Evolutionary conservation across 2,329 filamentous ascomycete species (phyloP).

Genomic region (Fusarium chaquense): DNA sequence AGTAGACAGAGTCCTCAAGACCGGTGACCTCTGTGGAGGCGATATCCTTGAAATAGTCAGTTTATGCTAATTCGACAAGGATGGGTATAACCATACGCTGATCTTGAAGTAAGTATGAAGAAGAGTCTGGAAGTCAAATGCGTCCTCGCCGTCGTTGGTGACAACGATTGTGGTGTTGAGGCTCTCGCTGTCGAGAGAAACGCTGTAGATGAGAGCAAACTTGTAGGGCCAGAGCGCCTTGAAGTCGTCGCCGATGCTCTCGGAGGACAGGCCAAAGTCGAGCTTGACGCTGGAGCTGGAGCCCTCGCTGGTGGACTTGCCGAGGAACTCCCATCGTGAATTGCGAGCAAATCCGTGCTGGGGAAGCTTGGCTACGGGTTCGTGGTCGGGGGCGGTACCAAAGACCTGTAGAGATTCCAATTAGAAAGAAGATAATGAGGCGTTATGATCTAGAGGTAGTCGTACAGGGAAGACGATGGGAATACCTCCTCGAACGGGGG

Average conservation of each 20-base stretch:
- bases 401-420: conserved; percentile 72
- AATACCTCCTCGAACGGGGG: conserved; percentile 91
- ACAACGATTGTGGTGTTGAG: conserved; percentile 87
- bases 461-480: conserved; percentile 92
- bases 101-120: conserved; percentile 91
- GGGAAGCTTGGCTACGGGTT: conserved; percentile 81
- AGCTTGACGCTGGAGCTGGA: conserved; percentile 82
- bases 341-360: conserved; percentile 96
- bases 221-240: conserved; percentile 84
- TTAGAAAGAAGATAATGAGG: conserved; percentile 6
- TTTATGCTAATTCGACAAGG: not conserved
- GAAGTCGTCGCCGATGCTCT: conserved; percentile 75
- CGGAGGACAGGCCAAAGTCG: conserved; percentile 89
- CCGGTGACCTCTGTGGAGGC: conserved; percentile 77
- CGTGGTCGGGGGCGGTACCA: conserved; percentile 81
- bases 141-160: conserved; percentile 83
- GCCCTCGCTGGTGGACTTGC: conserved; percentile 74
- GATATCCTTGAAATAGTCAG: conserved; percentile 74
- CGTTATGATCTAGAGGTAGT: conserved; percentile 28
- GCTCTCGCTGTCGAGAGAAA: conserved; percentile 80
- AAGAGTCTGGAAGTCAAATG: conserved; percentile 92
- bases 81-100: conserved; percentile 67
- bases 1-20: conserved; percentile 80
- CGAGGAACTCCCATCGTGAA: conserved; percentile 92
- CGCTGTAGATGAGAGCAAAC: conserved; percentile 93